phyloP scores from a whole-genome alignment of 2,329 filamentous ascomycete genomes.

The Fusarium lyarnte region DNA sequence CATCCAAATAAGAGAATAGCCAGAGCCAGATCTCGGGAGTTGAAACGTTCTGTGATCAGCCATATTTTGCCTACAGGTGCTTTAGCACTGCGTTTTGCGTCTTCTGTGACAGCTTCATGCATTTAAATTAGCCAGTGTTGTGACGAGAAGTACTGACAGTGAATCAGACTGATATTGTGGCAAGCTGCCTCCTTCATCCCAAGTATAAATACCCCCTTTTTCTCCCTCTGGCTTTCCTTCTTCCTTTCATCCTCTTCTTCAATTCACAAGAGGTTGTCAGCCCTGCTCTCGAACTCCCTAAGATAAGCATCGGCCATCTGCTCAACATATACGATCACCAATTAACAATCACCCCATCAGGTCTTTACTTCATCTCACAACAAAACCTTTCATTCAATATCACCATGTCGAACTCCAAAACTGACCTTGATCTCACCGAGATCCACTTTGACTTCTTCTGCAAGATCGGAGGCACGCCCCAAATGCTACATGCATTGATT shows the following conservation, averaged over 20 bases:
- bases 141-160: not conserved
- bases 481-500: not conserved
- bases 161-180: not conserved
- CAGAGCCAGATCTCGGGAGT: too few species aligned
- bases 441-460: not conserved
- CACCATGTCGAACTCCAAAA: fast-evolving
- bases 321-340: not conserved
- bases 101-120: not conserved
- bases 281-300: fast-evolving
- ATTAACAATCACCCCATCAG: not conserved
- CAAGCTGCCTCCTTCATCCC: not conserved
- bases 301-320: not conserved
- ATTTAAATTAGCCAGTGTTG: fast-evolving
- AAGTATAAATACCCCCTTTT: not conserved
- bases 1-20: not conserved
- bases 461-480: not conserved
- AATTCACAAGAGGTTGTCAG: too few species aligned
- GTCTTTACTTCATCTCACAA: not conserved
- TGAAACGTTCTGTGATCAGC: not conserved
- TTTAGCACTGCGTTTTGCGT: fast-evolving
- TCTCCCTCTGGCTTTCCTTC: too few species aligned
- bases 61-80: not conserved
- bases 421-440: not conserved
- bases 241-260: not conserved
- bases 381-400: fast-evolving